Percentiles rank a stretch among this genome's conserved stretches.
Evolutionary conservation across 306 rosid species (phyloP).

Genomic region (Casuarina cunninghamiana): DNA sequence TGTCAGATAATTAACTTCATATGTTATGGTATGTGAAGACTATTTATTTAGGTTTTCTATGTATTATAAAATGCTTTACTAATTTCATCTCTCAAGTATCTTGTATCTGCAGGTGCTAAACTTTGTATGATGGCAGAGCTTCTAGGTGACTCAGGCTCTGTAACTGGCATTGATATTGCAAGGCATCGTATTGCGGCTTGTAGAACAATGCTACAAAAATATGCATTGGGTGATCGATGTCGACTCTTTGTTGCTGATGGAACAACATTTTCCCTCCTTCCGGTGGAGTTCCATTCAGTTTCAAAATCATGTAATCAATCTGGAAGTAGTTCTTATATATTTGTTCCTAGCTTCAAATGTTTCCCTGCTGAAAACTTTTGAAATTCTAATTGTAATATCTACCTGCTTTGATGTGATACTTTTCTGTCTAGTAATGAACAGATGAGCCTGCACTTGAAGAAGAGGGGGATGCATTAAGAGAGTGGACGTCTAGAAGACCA

Average conservation of each 20-base stretch:
- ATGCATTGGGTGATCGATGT: slow-evolving; percentile 63
- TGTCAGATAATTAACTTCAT: not conserved
- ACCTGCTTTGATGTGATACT: slow-evolving; percentile 41
- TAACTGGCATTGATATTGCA: slow-evolving; percentile 87
- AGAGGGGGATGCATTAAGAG: slow-evolving; percentile 55
- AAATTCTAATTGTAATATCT: not conserved
- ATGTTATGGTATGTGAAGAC: not conserved
- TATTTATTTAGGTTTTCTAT: not conserved
- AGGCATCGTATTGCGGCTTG: slow-evolving; percentile 87
- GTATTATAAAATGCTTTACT: not conserved
- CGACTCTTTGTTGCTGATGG: slow-evolving; percentile 93
- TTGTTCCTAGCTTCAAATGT: slow-evolving; percentile 5
- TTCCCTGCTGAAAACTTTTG: slow-evolving; percentile 2
- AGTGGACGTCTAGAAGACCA: slow-evolving; percentile 81
- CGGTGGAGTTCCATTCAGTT: slow-evolving; percentile 34
- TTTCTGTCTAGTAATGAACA: slow-evolving; percentile 61
- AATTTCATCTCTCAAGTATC: not conserved
- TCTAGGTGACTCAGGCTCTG: slow-evolving; percentile 77
- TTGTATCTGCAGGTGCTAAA: slow-evolving; percentile 73
- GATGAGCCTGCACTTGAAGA: slow-evolving; percentile 51
- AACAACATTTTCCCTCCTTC: slow-evolving; percentile 61
- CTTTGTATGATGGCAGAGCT: slow-evolving; percentile 81
- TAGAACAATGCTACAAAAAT: slow-evolving; percentile 86
- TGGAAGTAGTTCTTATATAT: not conserved
- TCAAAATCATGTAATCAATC: slow-evolving; percentile 53